phyloP scores from a whole-genome alignment of 2,329 filamentous ascomycete species.

The Blastomyces silverae region DNA sequence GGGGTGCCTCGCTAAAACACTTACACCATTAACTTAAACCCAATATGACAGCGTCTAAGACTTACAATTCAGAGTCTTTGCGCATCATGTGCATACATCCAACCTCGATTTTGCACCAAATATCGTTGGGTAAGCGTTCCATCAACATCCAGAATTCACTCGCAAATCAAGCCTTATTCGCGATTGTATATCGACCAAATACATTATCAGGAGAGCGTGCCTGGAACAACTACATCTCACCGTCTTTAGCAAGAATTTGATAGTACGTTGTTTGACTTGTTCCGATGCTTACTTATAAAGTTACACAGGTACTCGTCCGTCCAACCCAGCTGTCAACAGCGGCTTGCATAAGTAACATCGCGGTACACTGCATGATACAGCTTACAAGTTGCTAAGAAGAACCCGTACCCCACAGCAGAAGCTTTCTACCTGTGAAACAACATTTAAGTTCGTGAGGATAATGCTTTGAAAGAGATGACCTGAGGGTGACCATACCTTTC shows the following conservation, averaged over 20 bases:
- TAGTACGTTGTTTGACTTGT: not conserved
- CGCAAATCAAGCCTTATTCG: no score
- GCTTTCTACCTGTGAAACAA: not conserved
- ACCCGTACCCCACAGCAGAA: not conserved
- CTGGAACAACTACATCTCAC: not conserved
- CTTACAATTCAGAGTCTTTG: not conserved
- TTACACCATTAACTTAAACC: not conserved
- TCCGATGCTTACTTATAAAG: not conserved
- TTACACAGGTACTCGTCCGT: conserved; percentile 3
- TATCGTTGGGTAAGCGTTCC: not conserved
- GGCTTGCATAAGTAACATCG: not conserved
- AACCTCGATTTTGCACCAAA: not conserved
- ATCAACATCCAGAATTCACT: not conserved
- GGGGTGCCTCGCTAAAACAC: not conserved
- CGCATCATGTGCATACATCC: not conserved
- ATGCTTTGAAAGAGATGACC: not conserved
- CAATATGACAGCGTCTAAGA: not conserved
- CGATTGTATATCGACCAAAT: not conserved
- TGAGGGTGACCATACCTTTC: not conserved
- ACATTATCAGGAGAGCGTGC: not conserved
- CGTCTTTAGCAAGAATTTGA: not conserved
- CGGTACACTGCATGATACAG: not conserved
- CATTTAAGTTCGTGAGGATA: not conserved
- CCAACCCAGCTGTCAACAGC: not conserved
- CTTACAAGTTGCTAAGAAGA: not conserved